Conservation (phyloP, 352 stramenopile genomes). For the Globisporangium spiculum region DNA sequence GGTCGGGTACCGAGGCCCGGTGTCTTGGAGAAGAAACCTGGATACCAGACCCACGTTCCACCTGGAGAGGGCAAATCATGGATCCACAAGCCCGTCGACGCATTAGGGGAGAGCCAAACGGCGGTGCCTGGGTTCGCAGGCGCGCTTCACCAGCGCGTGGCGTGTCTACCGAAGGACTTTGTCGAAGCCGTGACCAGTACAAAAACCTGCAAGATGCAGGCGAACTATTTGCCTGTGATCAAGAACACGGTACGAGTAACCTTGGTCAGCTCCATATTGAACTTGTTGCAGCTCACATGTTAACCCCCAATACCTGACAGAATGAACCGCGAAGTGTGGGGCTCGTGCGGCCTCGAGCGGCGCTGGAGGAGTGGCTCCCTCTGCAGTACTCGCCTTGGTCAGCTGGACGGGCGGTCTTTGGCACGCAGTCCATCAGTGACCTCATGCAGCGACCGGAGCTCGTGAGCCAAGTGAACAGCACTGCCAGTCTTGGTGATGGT, state of each 20-base stretch:
- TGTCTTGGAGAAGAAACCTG: constrained; percentile 47
- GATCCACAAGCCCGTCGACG: constrained; percentile 51
- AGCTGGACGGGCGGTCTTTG: constrained; percentile 59
- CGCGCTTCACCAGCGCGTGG: constrained; percentile 59
- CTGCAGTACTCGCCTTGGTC: constrained; percentile 93
- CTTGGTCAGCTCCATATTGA: neutral
- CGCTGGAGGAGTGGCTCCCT: constrained; percentile 87
- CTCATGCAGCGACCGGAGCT: constrained; percentile 60
- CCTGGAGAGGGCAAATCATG: constrained; percentile 61
- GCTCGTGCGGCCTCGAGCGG: constrained; percentile 78
- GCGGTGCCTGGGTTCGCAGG: constrained; percentile 60
- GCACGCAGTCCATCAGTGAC: constrained; percentile 60
- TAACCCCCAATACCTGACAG: constrained; percentile 13
- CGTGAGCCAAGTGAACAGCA: constrained; percentile 13
- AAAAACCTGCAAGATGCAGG: constrained; percentile 76
- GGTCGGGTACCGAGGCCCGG: constrained; percentile 15
- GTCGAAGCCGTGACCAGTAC: constrained; percentile 58
- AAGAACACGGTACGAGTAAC: constrained; percentile 55
- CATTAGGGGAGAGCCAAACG: constrained; percentile 53
- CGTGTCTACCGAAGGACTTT: constrained; percentile 66
- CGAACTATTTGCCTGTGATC: constrained; percentile 71
- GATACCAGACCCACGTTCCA: constrained; percentile 50
- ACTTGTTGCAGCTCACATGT: neutral
- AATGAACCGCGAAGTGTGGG: constrained; percentile 86
- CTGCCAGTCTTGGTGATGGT: neutral